These are phyloP conservation scores for Houttuynia cordata DNA, from an alignment of 164 flowering plant genomes.

Conservation along the genomic window DNA sequence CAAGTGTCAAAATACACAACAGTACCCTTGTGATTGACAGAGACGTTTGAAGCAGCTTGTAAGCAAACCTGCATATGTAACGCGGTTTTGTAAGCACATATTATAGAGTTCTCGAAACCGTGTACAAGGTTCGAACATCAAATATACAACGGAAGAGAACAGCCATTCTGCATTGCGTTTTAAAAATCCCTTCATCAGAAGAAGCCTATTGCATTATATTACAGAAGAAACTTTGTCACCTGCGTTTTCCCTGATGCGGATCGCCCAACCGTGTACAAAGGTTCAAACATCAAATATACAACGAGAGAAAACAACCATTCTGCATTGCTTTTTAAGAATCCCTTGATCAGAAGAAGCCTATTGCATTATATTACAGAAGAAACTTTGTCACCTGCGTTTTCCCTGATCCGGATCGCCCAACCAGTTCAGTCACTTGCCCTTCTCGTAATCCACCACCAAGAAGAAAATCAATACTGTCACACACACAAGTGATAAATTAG, in stretches of 20 bases:
- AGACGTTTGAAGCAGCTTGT: conserved; percentile 49
- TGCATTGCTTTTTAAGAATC: not conserved
- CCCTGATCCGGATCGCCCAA: conserved; percentile 82
- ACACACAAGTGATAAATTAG: not conserved
- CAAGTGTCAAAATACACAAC: conserved; percentile 63
- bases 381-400: conserved; percentile 67
- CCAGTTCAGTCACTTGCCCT: conserved; percentile 68
- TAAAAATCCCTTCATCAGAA: not conserved
- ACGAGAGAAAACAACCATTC: not conserved
- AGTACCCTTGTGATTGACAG: conserved; percentile 25
- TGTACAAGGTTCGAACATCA: not conserved
- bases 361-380: not conserved
- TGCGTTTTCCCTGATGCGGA: conserved; percentile 92
- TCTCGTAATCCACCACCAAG: conserved; percentile 11
- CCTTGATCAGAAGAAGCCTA: not conserved
- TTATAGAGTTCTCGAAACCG: not conserved
- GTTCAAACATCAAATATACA: not conserved
- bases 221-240: conserved; percentile 21
- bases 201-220: not conserved
- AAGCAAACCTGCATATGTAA: conserved; percentile 49
- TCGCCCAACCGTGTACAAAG: conserved; percentile 41
- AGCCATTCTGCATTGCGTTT: not conserved
- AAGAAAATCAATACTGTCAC: conserved; percentile 41
- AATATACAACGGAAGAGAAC: not conserved
- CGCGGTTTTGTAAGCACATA: not conserved